phyloP scores from a whole-genome alignment of 2,329 filamentous ascomycete genomes.

The Fusarium cyanostomum region DNA sequence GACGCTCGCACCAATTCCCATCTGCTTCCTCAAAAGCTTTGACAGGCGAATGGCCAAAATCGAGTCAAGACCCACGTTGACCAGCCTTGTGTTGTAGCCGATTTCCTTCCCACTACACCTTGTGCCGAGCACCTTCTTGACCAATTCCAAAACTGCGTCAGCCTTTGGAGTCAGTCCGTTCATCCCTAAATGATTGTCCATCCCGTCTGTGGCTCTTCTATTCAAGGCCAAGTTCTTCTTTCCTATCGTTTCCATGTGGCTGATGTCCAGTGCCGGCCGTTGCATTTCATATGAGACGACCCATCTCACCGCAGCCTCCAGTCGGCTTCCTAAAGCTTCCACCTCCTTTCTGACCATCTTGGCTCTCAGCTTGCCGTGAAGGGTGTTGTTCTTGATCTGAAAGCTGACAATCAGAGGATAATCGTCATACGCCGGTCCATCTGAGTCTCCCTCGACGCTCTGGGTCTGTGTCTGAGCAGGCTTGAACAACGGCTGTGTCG shows the following conservation, averaged over 20 bases:
- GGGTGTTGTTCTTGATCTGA: slow-evolving; percentile 4
- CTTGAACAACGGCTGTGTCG: background rate
- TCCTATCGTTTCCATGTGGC: background rate
- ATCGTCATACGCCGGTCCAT: slow-evolving; percentile 17
- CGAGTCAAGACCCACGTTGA: slow-evolving; percentile 18
- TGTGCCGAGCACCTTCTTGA: slow-evolving; percentile 1
- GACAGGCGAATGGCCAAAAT: slow-evolving; percentile 25
- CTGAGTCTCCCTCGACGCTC: background rate
- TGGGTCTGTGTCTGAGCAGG: background rate
- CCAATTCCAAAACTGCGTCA: background rate
- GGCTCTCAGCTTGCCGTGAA: slow-evolving; percentile 13
- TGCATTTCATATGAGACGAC: background rate
- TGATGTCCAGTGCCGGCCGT: background rate
- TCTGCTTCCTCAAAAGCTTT: slow-evolving; percentile 12
- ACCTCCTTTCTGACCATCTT: background rate
- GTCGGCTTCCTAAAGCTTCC: background rate
- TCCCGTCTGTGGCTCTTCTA: background rate
- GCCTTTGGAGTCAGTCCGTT: background rate
- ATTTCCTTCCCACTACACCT: slow-evolving; percentile 2
- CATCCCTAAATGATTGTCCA: background rate
- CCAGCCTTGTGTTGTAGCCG: slow-evolving; percentile 3
- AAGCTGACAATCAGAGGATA: slow-evolving; percentile 25
- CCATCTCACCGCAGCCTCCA: background rate
- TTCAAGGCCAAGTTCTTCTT: background rate
- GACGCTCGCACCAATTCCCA: slow-evolving; percentile 2